Conservation (phyloP, 2,329 filamentous ascomycete genomes). For the Pseudocercospora cruenta region DNA sequence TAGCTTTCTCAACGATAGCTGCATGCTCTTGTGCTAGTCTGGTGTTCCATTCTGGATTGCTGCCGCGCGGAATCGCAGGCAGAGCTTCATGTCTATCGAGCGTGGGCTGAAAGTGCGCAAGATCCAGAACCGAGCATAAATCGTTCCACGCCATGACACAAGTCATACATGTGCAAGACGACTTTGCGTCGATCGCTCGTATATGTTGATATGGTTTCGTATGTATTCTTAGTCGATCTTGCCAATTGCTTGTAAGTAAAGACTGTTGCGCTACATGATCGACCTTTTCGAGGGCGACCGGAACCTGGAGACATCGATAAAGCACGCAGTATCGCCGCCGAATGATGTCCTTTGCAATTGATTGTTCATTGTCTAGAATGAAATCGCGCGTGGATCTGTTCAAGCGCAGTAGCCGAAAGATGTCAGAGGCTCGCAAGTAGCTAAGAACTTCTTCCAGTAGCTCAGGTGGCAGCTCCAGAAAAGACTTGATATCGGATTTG, state of each 20-base stretch:
- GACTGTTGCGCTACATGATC: conserved; percentile 34
- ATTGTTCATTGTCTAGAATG: conserved; percentile 49
- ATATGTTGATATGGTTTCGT: conserved; percentile 59
- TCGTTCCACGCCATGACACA: conserved; percentile 62
- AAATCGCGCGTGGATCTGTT: conserved; percentile 49
- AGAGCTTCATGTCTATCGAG: conserved; percentile 58
- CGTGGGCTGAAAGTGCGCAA: conserved; percentile 59
- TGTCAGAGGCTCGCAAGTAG: conserved; percentile 55
- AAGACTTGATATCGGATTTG: conserved; percentile 38
- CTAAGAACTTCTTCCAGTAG: conserved; percentile 54
- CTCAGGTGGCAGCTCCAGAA: conserved; percentile 58
- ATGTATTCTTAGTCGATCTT: conserved; percentile 51
- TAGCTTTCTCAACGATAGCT: conserved; percentile 49
- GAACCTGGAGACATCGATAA: conserved; percentile 56
- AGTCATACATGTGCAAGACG: conserved; percentile 61
- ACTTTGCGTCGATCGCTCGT: conserved; percentile 47
- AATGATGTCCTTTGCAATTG: conserved; percentile 52
- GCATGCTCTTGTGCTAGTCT: conserved; percentile 51
- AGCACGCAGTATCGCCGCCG: conserved; percentile 55
- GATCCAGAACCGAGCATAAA: conserved; percentile 58
- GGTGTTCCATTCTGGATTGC: conserved; percentile 55
- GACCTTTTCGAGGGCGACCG: conserved; percentile 49
- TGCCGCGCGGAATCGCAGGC: conserved; percentile 55
- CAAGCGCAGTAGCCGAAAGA: conserved; percentile 52
- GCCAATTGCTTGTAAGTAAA: conserved; percentile 48